These are phyloP conservation scores for Sugiyamaella grinbergsii DNA, from an alignment of 1,139 yeast species.

Conservation along the genomic window DNA sequence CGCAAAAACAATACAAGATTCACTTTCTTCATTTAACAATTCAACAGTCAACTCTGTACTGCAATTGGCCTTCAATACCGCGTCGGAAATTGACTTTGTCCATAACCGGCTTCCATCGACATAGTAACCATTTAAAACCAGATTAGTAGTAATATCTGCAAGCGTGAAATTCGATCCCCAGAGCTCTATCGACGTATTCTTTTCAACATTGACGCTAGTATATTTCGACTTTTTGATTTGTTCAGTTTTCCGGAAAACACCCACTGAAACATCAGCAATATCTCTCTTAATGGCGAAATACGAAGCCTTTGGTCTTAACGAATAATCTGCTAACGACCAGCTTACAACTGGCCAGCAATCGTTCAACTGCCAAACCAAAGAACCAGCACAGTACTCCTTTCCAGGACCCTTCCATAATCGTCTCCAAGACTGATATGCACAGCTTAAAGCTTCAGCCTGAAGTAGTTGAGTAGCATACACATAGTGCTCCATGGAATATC, in stretches of 20 bases:
- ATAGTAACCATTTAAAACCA: slow-evolving; percentile 7
- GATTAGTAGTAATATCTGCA: slow-evolving; percentile 31
- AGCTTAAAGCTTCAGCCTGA: slow-evolving; percentile 50
- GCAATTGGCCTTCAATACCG: neutral
- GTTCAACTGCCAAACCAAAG: slow-evolving; percentile 53
- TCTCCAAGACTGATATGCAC: slow-evolving; percentile 49
- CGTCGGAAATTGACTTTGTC: slow-evolving; percentile 36
- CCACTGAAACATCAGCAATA: slow-evolving; percentile 41
- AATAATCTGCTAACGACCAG: slow-evolving; percentile 47
- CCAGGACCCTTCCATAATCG: slow-evolving; percentile 47
- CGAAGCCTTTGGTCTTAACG: slow-evolving; percentile 46
- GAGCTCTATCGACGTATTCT: slow-evolving; percentile 19
- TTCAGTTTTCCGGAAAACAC: slow-evolving; percentile 32
- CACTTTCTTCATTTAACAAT: neutral
- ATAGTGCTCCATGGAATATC: slow-evolving; percentile 43
- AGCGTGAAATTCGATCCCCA: slow-evolving; percentile 34
- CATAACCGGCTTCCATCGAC: slow-evolving; percentile 36
- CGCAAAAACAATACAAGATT: slow-evolving; percentile 10
- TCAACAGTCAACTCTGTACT: slow-evolving; percentile 10
- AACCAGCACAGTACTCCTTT: slow-evolving; percentile 45
- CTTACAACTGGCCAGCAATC: slow-evolving; percentile 54
- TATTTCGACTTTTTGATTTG: slow-evolving; percentile 8
- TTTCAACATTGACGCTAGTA: slow-evolving; percentile 35
- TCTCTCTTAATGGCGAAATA: slow-evolving; percentile 50
- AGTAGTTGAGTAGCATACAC: slow-evolving; percentile 52